Evolutionary conservation across 2,329 filamentous ascomycete genomes (phyloP).

Genomic region (Talaromyces atroroseus): DNA sequence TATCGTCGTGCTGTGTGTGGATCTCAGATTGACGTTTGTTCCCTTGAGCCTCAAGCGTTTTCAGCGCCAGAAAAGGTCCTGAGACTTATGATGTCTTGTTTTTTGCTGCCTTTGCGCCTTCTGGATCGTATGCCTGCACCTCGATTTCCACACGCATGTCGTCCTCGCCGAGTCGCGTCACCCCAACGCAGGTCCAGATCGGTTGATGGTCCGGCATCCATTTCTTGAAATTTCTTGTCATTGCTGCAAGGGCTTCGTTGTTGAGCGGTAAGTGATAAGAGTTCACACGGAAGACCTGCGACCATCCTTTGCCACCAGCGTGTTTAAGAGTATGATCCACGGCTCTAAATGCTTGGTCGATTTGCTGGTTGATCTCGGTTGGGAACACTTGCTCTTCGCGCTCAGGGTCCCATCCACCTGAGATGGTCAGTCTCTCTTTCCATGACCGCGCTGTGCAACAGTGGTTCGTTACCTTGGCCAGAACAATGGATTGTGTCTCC

Average conservation of each 20-base stretch:
- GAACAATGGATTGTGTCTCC: constrained; percentile 17
- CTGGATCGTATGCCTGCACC: constrained; percentile 44
- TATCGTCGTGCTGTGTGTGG: too few relatives aligned
- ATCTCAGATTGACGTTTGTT: too few relatives aligned
- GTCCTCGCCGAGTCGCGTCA: constrained; percentile 42
- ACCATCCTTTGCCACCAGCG: constrained; percentile 41
- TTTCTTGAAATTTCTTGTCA: constrained; percentile 46
- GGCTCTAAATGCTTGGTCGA: constrained; percentile 53
- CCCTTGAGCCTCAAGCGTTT: too few relatives aligned
- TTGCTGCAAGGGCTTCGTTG: constrained; percentile 28
- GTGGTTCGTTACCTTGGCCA: constrained; percentile 48
- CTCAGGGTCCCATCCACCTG: constrained; percentile 31
- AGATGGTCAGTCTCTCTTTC: too few relatives aligned
- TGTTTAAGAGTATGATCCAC: constrained; percentile 48
- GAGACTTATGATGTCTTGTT: too few relatives aligned
- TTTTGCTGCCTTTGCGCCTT: too few relatives aligned
- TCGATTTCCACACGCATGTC: constrained; percentile 58
- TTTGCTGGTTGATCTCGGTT: constrained; percentile 40
- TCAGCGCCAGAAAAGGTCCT: too few relatives aligned
- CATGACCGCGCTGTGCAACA: too few relatives aligned
- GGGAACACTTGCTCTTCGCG: constrained; percentile 16
- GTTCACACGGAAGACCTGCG: background rate
- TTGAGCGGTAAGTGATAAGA: background rate
- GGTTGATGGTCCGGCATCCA: constrained; percentile 51
- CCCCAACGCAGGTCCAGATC: constrained; percentile 51